These are phyloP conservation scores for Niebla homalea DNA, from an alignment of 495 filamentous ascomycete species.

Conservation along the genomic window DNA sequence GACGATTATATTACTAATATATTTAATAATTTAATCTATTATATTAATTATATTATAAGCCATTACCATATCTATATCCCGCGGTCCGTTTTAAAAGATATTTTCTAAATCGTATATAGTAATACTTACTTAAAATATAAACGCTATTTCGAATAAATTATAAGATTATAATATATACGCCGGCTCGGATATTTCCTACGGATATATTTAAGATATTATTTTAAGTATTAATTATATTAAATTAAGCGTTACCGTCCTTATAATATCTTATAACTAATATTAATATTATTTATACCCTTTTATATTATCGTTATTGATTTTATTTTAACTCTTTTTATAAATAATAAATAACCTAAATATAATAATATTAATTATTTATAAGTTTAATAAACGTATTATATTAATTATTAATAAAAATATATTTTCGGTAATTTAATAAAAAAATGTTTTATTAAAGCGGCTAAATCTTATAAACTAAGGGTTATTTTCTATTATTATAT, in stretches of 20 bases:
- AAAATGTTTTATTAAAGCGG: no score
- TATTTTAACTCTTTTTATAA: background rate
- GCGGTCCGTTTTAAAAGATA: no score
- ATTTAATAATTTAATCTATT: no score
- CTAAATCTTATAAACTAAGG: no score
- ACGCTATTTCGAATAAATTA: slow-evolving; percentile 2
- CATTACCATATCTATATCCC: no score
- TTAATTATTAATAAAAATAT: background rate
- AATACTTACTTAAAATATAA: slow-evolving; percentile 74
- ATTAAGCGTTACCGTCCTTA: slow-evolving; percentile 30
- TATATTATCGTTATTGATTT: background rate
- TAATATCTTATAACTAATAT: slow-evolving; percentile 26
- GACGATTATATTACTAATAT: no score
- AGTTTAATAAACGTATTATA: background rate
- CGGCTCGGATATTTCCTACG: no score
- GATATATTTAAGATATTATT: background rate
- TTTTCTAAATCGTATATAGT: slow-evolving; percentile 94
- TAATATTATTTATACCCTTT: slow-evolving; percentile 13
- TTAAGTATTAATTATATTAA: slow-evolving; percentile 69
- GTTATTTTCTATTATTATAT: no score
- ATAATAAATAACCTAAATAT: background rate
- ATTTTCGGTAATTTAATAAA: background rate
- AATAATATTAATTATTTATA: background rate
- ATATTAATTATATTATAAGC: no score
- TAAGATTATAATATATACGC: background rate